Evolutionary conservation across 179 eudicot species (phyloP).

Genomic region (Corrigiola litoralis): DNA sequence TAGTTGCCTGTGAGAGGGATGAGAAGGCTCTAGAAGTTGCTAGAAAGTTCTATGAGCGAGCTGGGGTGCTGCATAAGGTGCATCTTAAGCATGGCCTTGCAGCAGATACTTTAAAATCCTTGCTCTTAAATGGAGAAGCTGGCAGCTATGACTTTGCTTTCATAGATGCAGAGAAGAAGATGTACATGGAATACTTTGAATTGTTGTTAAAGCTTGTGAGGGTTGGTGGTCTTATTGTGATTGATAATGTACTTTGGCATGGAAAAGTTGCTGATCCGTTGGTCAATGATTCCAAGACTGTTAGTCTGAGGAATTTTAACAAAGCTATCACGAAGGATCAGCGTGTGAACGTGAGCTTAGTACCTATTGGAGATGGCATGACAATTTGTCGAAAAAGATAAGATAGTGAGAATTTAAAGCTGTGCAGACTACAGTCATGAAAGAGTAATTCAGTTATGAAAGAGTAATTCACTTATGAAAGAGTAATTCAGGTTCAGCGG

Average conservation of each 20-base stretch:
- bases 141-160: conserved; percentile 94
- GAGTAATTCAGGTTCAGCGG: too few species aligned
- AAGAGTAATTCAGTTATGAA: too few species aligned
- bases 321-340: conserved; percentile 53
- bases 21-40: conserved; percentile 65
- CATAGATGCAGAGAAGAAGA: conserved; percentile 91
- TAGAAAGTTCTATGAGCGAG: conserved; percentile 66
- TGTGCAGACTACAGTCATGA: too few species aligned
- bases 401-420: background rate
- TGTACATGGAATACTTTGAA: conserved; percentile 79
- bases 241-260: conserved; percentile 96
- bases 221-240: conserved; percentile 81
- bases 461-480: too few species aligned
- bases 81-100: conserved; percentile 70
- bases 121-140: conserved; percentile 80
- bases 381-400: conserved; percentile 82
- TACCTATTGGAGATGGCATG: conserved; percentile 98
- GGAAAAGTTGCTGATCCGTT: conserved; percentile 86
- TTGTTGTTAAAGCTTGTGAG: conserved; percentile 78
- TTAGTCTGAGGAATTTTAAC: conserved; percentile 69
- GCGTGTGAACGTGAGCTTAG: conserved; percentile 83
- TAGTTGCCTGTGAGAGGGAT: conserved; percentile 93
- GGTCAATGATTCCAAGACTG: conserved; percentile 68
- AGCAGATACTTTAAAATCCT: conserved; percentile 49
- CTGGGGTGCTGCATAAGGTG: conserved; percentile 90